Conservation (phyloP, 176 grass and related monocot genomes). For the Aechmea fasciata region DNA sequence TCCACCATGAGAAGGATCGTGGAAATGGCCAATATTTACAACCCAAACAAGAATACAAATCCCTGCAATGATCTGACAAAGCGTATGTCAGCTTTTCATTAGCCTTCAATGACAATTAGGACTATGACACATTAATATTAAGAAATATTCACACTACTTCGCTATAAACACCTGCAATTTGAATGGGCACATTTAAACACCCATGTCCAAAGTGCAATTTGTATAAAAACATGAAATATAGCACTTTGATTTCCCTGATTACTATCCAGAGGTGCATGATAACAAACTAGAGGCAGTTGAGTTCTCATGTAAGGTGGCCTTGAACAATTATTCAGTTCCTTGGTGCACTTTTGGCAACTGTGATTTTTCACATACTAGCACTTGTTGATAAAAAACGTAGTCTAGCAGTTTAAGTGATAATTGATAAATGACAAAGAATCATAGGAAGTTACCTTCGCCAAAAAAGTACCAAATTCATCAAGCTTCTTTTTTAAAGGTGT, state of each 20-base stretch:
- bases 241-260: not conserved
- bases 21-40: slow-evolving; percentile 98
- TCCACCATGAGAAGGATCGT: slow-evolving; percentile 88
- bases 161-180: too few species aligned
- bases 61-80: slow-evolving; percentile 89
- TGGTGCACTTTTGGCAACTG: not conserved
- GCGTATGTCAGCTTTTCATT: slow-evolving; percentile 7
- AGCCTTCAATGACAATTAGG: not conserved
- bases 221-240: too few species aligned
- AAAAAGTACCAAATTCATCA: slow-evolving; percentile 94
- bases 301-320: not conserved
- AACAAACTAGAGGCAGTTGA: not conserved
- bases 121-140: too few species aligned
- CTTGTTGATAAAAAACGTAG: not conserved
- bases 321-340: not conserved
- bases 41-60: slow-evolving; percentile 98
- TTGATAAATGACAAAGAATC: slow-evolving; percentile 26
- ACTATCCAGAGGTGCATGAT: not conserved
- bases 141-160: too few species aligned
- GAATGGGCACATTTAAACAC: too few species aligned
- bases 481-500: slow-evolving; percentile 98
- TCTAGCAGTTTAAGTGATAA: not conserved
- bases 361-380: not conserved
- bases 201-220: too few species aligned
- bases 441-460: slow-evolving; percentile 78